Evolutionary conservation across 2,329 filamentous ascomycete genomes (phyloP).

Genomic region (Fusarium bactridioides): DNA sequence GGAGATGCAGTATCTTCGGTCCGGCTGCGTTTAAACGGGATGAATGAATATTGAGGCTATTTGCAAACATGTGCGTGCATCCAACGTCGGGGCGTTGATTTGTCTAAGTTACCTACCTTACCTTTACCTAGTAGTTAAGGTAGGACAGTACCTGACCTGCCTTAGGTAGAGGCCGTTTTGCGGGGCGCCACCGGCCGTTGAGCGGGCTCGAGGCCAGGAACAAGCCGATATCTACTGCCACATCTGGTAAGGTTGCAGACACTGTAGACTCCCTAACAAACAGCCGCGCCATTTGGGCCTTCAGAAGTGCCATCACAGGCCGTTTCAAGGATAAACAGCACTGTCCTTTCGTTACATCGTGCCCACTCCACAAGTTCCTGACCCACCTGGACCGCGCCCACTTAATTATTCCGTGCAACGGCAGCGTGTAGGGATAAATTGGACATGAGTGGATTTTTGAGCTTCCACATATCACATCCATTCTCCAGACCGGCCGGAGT

Average conservation of each 20-base stretch:
- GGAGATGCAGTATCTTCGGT: background rate
- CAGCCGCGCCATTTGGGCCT: conserved; percentile 1
- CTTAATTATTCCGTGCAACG: conserved; percentile 29
- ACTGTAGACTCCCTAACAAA: conserved; percentile 19
- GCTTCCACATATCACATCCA: conserved; percentile 30
- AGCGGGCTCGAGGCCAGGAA: conserved; percentile 14
- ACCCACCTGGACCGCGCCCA: conserved; percentile 16
- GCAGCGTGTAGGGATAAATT: conserved; percentile 20
- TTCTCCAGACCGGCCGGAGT: conserved; percentile 32
- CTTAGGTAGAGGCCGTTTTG: conserved; percentile 1
- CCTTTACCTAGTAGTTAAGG: too few relatives aligned
- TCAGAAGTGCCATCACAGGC: background rate
- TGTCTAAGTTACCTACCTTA: too few relatives aligned
- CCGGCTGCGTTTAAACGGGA: background rate
- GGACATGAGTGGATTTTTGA: conserved; percentile 15
- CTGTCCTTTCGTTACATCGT: conserved; percentile 38
- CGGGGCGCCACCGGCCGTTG: conserved; percentile 26
- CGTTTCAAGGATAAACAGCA: background rate
- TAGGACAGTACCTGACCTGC: too few relatives aligned
- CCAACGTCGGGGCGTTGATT: background rate
- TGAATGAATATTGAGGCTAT: conserved; percentile 16
- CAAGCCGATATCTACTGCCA: conserved; percentile 19
- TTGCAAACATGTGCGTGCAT: conserved; percentile 2
- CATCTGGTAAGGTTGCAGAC: conserved; percentile 9
- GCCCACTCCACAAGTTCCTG: conserved; percentile 38